A percentile compares a stretch with the other conserved stretches of the same genome.
Evolutionary conservation across 192 early-diverging fungal genomes (phyloP).

Genomic region (Linnemannia exigua): DNA sequence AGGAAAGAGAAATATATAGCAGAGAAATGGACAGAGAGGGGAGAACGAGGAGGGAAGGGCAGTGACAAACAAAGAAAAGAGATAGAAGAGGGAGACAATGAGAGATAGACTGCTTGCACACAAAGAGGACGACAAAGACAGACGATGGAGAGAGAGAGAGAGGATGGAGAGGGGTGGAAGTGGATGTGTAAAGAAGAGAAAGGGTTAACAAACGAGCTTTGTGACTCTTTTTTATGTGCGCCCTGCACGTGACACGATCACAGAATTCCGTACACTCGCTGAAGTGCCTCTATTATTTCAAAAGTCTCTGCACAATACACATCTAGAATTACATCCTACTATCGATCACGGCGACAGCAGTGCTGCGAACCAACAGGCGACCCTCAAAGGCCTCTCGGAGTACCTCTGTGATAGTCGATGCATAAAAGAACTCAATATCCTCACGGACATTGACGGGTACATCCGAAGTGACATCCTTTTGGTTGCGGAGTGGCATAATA

Average conservation of each 20-base stretch:
- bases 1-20: neutral
- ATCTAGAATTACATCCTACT: conserved; percentile 13
- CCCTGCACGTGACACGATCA: neutral
- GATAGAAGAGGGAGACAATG: neutral
- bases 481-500: conserved; percentile 79
- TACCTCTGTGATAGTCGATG: conserved; percentile 74
- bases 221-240: conserved; percentile 2
- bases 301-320: neutral
- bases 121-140: conserved; percentile 10
- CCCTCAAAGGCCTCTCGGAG: conserved; percentile 69
- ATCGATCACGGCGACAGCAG: conserved; percentile 11
- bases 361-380: conserved; percentile 20
- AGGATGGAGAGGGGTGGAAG: conserved; percentile 1
- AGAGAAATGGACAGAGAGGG: neutral
- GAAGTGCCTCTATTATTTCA: neutral
- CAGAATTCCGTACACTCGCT: too few relatives aligned
- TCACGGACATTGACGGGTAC: conserved; percentile 76
- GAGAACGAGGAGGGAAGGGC: neutral
- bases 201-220: neutral
- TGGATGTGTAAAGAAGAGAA: neutral
- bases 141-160: neutral
- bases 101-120: neutral
- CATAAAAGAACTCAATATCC: conserved; percentile 81
- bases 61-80: neutral
- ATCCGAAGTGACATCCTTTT: conserved; percentile 78